phyloP scores from a whole-genome alignment of 805 yeast species.

The Scheffersomyces ergatensis region DNA sequence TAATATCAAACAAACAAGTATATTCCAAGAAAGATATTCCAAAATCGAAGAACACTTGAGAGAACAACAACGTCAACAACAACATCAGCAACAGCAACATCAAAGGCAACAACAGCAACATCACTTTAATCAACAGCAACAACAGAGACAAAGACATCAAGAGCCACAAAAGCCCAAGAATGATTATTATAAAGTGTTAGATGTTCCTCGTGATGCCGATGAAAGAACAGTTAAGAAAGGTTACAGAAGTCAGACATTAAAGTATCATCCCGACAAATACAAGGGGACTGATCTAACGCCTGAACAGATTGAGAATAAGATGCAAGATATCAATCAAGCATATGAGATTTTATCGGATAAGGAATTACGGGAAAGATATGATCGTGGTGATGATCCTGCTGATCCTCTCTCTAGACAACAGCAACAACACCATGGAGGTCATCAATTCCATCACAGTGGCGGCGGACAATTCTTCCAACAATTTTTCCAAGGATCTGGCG shows the following conservation, averaged over 20 bases:
- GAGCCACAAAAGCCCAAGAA: slow-evolving; percentile 39
- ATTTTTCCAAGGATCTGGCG: slow-evolving; percentile 8
- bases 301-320: slow-evolving; percentile 73
- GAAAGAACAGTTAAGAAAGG: slow-evolving; percentile 76
- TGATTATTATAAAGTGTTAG: slow-evolving; percentile 81
- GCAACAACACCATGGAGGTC: slow-evolving; percentile 7
- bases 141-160: slow-evolving; percentile 31
- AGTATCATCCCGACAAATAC: slow-evolving; percentile 91
- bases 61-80: slow-evolving; percentile 25
- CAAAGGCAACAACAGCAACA: slow-evolving; percentile 42
- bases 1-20: slow-evolving; percentile 37
- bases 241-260: slow-evolving; percentile 71
- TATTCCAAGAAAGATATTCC: slow-evolving; percentile 31
- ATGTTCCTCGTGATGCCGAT: slow-evolving; percentile 63
- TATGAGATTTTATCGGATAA: slow-evolving; percentile 79
- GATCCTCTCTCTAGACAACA: slow-evolving; percentile 22
- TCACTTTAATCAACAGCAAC: slow-evolving; percentile 47
- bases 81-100: slow-evolving; percentile 32
- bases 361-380: slow-evolving; percentile 64
- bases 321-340: slow-evolving; percentile 92
- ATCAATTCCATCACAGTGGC: slow-evolving; percentile 14
- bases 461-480: slow-evolving; percentile 9
- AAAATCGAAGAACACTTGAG: slow-evolving; percentile 24
- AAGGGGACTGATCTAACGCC: slow-evolving; percentile 60
- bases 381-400: slow-evolving; percentile 56